Base-by-base conservation (phyloP, 106 monocot species). In the Allium fistulosum region DNA sequence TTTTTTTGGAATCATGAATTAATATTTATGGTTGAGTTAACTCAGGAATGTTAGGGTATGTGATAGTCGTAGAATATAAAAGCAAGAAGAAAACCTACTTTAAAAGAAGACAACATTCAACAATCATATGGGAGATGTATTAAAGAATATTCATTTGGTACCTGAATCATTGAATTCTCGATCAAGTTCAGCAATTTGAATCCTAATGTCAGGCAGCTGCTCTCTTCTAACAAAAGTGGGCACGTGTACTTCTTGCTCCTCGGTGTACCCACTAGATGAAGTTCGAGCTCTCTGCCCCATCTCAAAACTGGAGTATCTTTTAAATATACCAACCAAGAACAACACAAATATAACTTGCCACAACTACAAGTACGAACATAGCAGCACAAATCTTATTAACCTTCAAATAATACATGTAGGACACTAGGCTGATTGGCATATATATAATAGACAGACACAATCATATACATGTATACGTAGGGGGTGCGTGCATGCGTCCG, bases 91-190 rank as follows among this genome's bases (percentile, higher is more conserved):
- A 37, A 37, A 37, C 37, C 37, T 37, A 1, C 37, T 37, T 0
- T 2, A 37, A 5, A 37, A 37, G 37, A 37, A 37, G 2, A 37
- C 37, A 37, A 0, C 37, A 37, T 37, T 37, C 37, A 37, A 37
- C 37, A 37, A 37, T 5, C 37, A 37, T 37, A 37, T 5, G 37
- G 37, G 5, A 37, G 37, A 37, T 1, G 5, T 37, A 37, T 37
- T 37, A 37, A 37, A 55, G 53, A 12, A 55, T 15, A 55, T 8
- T 37, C 15, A 64, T 15, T n/a, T 47, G 26, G 48, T 48, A 64
- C 63, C 63, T 48, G 63, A 64, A 48, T 64, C 63, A 48, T 64
- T 17, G 17, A 64, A 48, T n/a, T 64, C 63, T 16, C 63, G 63
- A 17, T 48, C 37, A 8, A 64, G 63, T 9, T 64, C 28, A 46